A percentile compares a stretch with the other conserved stretches of the same genome.
phyloP scores from a whole-genome alignment of 257 asterid species.

The Coffea eugenioides region DNA sequence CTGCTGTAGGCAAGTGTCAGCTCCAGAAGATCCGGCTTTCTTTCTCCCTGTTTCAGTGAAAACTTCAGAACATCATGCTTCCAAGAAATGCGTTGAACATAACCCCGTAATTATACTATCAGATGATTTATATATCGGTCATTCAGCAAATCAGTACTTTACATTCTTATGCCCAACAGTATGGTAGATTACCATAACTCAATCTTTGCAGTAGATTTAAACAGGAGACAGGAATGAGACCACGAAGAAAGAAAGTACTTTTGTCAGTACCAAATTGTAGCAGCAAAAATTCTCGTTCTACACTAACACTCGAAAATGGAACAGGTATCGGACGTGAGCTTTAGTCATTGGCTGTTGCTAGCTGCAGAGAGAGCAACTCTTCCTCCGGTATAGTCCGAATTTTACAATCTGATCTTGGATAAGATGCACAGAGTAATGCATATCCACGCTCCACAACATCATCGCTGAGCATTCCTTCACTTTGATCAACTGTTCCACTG shows the following conservation, averaged over 20 bases:
- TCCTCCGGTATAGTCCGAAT: slow-evolving; percentile 80
- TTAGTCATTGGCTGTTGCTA: slow-evolving; percentile 93
- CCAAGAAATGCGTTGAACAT: neutral
- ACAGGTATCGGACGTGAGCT: neutral
- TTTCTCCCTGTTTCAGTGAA: neutral
- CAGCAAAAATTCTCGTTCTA: slow-evolving; percentile 6
- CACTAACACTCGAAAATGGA: slow-evolving; percentile 1
- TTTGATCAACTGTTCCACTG: slow-evolving; percentile 82
- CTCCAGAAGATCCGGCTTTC: neutral
- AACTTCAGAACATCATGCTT: neutral
- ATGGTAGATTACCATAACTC: neutral
- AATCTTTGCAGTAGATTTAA: neutral
- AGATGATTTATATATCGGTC: neutral
- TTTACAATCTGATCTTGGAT: slow-evolving; percentile 90
- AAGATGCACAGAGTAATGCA: slow-evolving; percentile 72
- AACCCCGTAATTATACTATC: neutral
- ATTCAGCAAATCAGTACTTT: neutral
- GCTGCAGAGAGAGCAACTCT: slow-evolving; percentile 76
- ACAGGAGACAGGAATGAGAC: neutral
- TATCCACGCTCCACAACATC: slow-evolving; percentile 87
- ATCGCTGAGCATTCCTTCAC: slow-evolving; percentile 97
- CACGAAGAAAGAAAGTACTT: neutral
- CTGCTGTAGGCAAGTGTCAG: neutral
- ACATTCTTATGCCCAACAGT: neutral
- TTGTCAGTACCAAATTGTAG: neutral